Conservation (phyloP, 352 stramenopile species). For the Phytophthora megakarya region DNA sequence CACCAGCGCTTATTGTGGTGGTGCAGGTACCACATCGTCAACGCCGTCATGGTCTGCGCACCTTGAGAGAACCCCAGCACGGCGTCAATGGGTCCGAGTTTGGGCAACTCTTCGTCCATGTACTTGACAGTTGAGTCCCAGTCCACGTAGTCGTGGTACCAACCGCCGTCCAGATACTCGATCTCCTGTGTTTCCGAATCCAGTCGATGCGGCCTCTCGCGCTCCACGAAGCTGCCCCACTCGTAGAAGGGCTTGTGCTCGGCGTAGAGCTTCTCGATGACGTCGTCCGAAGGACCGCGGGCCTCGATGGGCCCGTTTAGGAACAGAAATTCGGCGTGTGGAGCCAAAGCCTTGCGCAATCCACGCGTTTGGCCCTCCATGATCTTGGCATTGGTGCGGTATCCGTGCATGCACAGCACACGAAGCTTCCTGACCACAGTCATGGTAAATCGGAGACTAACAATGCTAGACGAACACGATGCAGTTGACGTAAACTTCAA, state of each 20-base stretch:
- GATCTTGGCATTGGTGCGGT: slow-evolving; percentile 55
- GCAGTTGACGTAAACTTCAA: slow-evolving; percentile 30
- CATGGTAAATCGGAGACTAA: slow-evolving; percentile 18
- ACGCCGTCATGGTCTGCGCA: slow-evolving; percentile 46
- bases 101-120: slow-evolving; percentile 48
- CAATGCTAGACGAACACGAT: background rate
- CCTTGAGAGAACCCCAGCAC: slow-evolving; percentile 76
- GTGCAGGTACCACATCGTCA: slow-evolving; percentile 53
- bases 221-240: slow-evolving; percentile 40
- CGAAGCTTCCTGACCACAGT: slow-evolving; percentile 40
- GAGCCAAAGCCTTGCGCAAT: slow-evolving; percentile 46
- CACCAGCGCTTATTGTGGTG: slow-evolving; percentile 41
- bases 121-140: slow-evolving; percentile 51
- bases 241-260: slow-evolving; percentile 58
- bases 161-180: slow-evolving; percentile 38
- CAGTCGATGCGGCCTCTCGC: slow-evolving; percentile 26
- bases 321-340: slow-evolving; percentile 61
- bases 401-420: slow-evolving; percentile 70
- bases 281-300: slow-evolving; percentile 45
- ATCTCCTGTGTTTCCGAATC: slow-evolving; percentile 30
- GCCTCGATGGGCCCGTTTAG: slow-evolving; percentile 57
- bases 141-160: slow-evolving; percentile 53
- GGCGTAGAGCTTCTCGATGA: slow-evolving; percentile 51
- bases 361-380: slow-evolving; percentile 59
- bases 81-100: slow-evolving; percentile 62